Percentiles rank a stretch among this genome's conserved stretches.
Evolutionary conservation across 1,284 basidiomycete genomes (phyloP).

Genomic region (Lentinula novae-zelandiae): DNA sequence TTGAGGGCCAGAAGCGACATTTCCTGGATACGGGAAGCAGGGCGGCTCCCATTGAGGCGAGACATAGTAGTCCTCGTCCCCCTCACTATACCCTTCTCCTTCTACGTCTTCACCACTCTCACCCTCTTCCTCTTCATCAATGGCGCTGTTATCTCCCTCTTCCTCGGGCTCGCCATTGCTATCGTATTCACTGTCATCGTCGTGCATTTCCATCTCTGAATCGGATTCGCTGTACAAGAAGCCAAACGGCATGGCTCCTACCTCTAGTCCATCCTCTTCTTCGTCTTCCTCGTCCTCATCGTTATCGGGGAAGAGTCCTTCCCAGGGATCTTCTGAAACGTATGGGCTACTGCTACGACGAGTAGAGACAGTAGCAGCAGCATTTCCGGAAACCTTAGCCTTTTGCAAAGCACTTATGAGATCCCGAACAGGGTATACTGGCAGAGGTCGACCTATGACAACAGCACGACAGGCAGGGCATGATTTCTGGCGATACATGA

Average conservation of each 20-base stretch:
- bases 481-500: constrained; percentile 57
- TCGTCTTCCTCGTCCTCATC: constrained; percentile 37
- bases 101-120: constrained; percentile 23
- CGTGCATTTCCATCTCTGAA: constrained; percentile 15
- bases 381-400: constrained; percentile 27
- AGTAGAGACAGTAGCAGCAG: constrained; percentile 17
- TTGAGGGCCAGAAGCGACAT: constrained; percentile 16
- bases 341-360: constrained; percentile 12
- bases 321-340: constrained; percentile 55
- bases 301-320: constrained; percentile 54
- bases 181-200: constrained; percentile 29
- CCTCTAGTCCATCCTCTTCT: constrained; percentile 9
- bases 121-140: constrained; percentile 30
- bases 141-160: constrained; percentile 28
- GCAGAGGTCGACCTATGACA: constrained; percentile 57
- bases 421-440: constrained; percentile 63
- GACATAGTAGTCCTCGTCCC: constrained; percentile 30
- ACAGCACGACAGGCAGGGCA: constrained; percentile 66
- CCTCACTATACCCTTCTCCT: constrained; percentile 21
- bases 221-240: constrained; percentile 17
- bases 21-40: constrained; percentile 27
- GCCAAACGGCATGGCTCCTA: constrained; percentile 24
- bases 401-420: constrained; percentile 47
- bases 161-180: constrained; percentile 25
- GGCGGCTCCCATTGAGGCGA: constrained; percentile 58